Evolutionary conservation across 768 basidiomycete genomes (phyloP), one percentile per base, ranked within the genome.

Genomic region (Pisolithus tinctorius): DNA sequence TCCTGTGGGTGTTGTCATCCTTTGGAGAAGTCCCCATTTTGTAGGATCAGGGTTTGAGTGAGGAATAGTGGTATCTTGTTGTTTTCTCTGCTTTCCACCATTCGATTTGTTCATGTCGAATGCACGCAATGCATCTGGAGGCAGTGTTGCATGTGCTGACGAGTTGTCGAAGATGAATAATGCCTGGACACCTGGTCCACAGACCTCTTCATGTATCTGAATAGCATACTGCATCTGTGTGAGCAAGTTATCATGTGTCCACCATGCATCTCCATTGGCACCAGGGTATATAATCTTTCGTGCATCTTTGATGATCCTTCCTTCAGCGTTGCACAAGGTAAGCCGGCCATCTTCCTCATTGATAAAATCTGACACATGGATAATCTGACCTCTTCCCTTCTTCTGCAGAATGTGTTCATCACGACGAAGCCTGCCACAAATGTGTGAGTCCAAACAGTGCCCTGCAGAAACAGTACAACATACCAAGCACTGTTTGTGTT

Each of bases 351-450:
- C 64, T 9, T 59, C 62, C n/a, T 63, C 60, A 40, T 64, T 63
- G 39, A 75, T 67, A 46, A 74, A 74, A 27, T 69, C 72, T 7
- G 70, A 76, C 7, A 70, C 61, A 58, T 72, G 68, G 39, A 73
- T 71, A 1, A 70, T 48, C 0, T 57, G 49, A 2, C 72, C 71
- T 7, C 58, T 52, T 4, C 68, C 62, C 50, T 44, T 44, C 23
- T 44, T 44, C 11, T 9, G 1, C 42, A 44, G 10, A 23, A 44
- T 14, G 6, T 5, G 23, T 26, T 44, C 42, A 29, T 44, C 16
- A 10, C 6, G 26, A 44, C 2, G 25, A 14, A 44, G 42, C 26
- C 42, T 44, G 25, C 20, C 4, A 7, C 41, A 42, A 42, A 6
- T 42, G 11, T 17, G 20, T 20, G 20, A 20, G 20, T 20, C 20